These are phyloP conservation scores for Xylaria nigripes DNA, from an alignment of 495 filamentous ascomycete species.

Conservation along the genomic window DNA sequence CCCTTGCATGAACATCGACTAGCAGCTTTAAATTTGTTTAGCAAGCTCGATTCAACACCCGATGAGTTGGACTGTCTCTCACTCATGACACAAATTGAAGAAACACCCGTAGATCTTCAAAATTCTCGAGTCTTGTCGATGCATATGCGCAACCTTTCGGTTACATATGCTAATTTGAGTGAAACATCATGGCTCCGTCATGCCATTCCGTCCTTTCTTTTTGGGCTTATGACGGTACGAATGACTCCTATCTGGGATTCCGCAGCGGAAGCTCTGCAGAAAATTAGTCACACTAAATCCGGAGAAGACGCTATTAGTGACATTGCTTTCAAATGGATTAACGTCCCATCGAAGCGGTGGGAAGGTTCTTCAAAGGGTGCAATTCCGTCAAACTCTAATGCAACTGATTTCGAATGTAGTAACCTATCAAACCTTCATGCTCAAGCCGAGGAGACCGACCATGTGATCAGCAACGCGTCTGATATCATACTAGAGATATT, in stretches of 20 bases:
- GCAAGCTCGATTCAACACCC: slow-evolving; percentile 32
- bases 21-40: slow-evolving; percentile 61
- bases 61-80: slow-evolving; percentile 38
- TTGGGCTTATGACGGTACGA: slow-evolving; percentile 80
- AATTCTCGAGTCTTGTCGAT: slow-evolving; percentile 69
- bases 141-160: slow-evolving; percentile 70
- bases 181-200: slow-evolving; percentile 56
- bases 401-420: slow-evolving; percentile 71
- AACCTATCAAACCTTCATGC: slow-evolving; percentile 56
- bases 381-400: slow-evolving; percentile 14
- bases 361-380: slow-evolving; percentile 25
- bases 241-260: slow-evolving; percentile 81
- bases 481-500: slow-evolving; percentile 45
- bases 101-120: slow-evolving; percentile 66
- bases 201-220: slow-evolving; percentile 73
- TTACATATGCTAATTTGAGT: slow-evolving; percentile 46
- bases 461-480: slow-evolving; percentile 31
- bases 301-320: slow-evolving; percentile 68
- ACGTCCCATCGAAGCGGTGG: slow-evolving; percentile 45
- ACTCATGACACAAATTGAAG: slow-evolving; percentile 62
- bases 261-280: slow-evolving; percentile 61
- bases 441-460: slow-evolving; percentile 31
- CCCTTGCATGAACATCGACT: slow-evolving; percentile 64
- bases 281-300: slow-evolving; percentile 57
- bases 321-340: slow-evolving; percentile 74